Evolutionary conservation across 2,329 filamentous ascomycete species (phyloP).

Genomic region (Paecilomyces dactylethromorphus): DNA sequence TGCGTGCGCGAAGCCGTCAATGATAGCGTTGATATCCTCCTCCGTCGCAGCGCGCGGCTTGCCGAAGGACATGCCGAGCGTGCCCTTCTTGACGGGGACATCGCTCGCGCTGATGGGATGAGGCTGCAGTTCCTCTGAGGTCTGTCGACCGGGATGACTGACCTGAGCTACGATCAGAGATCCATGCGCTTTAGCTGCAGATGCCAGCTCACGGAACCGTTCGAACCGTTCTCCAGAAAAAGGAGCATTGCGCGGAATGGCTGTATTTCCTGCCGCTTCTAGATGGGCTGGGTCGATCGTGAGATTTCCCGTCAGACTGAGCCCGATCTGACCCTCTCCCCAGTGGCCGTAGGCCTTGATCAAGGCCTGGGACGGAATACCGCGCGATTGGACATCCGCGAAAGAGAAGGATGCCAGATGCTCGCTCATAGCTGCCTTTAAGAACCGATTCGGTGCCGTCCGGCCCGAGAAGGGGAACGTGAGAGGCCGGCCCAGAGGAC

Average conservation of each 20-base stretch:
- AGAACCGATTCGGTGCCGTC: slow-evolving; percentile 57
- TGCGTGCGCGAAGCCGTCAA: slow-evolving; percentile 56
- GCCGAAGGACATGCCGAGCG: slow-evolving; percentile 25
- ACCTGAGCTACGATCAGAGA: slow-evolving; percentile 56
- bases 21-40: slow-evolving; percentile 43
- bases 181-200: slow-evolving; percentile 50
- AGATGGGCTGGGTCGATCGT: slow-evolving; percentile 39
- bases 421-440: slow-evolving; percentile 64
- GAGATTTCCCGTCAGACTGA: slow-evolving; percentile 58
- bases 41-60: slow-evolving; percentile 25
- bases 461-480: slow-evolving; percentile 47
- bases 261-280: not conserved
- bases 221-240: not conserved
- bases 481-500: slow-evolving; percentile 42
- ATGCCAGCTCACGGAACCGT: slow-evolving; percentile 47
- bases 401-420: slow-evolving; percentile 55
- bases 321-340: slow-evolving; percentile 52
- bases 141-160: slow-evolving; percentile 57
- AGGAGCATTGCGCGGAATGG: not conserved
- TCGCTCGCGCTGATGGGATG: slow-evolving; percentile 48
- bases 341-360: slow-evolving; percentile 55
- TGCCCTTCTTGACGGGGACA: slow-evolving; percentile 35
- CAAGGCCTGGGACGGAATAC: slow-evolving; percentile 47
- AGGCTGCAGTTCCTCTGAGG: slow-evolving; percentile 36
- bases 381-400: slow-evolving; percentile 45